A percentile compares a stretch with the other conserved stretches of the same genome.
phyloP scores from a whole-genome alignment of 1,284 basidiomycete genomes.

The Microbotryomycetes sp. region DNA sequence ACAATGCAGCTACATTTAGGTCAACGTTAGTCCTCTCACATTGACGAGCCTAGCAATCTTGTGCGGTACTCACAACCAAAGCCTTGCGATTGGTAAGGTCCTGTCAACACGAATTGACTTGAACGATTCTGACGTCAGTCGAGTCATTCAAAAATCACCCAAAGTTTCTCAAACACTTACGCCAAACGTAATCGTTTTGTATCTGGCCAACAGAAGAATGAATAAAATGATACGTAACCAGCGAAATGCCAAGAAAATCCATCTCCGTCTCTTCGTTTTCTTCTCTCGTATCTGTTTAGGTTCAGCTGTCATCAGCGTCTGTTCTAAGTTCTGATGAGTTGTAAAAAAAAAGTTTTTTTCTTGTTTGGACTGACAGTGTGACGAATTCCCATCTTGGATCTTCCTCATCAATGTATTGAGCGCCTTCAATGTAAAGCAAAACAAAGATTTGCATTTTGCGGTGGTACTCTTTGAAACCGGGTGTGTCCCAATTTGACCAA shows the following conservation, averaged over 20 bases:
- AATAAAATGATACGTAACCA: slow-evolving; percentile 85
- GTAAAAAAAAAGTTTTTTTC: neutral
- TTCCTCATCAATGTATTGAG: slow-evolving; percentile 72
- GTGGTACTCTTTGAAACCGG: slow-evolving; percentile 88
- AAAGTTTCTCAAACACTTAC: slow-evolving; percentile 45
- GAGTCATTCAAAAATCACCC: slow-evolving; percentile 11
- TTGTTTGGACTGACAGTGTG: slow-evolving; percentile 39
- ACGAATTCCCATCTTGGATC: slow-evolving; percentile 47
- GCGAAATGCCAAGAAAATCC: slow-evolving; percentile 71
- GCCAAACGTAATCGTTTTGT: slow-evolving; percentile 75
- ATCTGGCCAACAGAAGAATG: slow-evolving; percentile 89
- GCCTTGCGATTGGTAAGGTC: slow-evolving; percentile 81
- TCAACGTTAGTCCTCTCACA: slow-evolving; percentile 1
- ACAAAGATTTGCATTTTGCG: slow-evolving; percentile 93
- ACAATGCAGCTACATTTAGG: slow-evolving; percentile 63
- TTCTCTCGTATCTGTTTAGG: slow-evolving; percentile 67
- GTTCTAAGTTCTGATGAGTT: neutral
- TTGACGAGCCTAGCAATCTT: neutral
- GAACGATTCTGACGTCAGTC: neutral
- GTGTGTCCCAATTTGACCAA: slow-evolving; percentile 74
- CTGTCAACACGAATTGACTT: slow-evolving; percentile 88
- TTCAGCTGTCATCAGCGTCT: too few relatives aligned
- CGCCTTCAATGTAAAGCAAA: slow-evolving; percentile 88
- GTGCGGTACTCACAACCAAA: slow-evolving; percentile 67
- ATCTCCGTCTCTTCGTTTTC: slow-evolving; percentile 51